Evolutionary conservation across 306 rosid species (phyloP), one percentile per base, ranked within the genome.

Genomic region (Cucumis cinereus): DNA sequence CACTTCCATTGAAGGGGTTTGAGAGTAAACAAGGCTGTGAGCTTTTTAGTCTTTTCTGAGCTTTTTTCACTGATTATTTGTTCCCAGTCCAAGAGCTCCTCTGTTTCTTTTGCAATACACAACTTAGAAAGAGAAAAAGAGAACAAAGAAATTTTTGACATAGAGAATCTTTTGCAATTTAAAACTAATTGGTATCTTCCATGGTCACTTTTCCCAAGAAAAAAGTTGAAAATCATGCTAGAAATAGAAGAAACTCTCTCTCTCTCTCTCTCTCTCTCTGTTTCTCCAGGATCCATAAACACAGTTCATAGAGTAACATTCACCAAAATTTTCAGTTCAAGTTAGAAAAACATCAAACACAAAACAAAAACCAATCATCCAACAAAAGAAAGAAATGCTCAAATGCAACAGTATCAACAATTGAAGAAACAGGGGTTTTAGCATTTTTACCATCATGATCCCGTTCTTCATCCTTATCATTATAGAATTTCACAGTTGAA

Each of bases 401-500:
- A 58, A 24, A 26, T 58, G 30, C 35, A 58, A 58, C 2, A 58
- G 64, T 58, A 7, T 10, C 55, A 56, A 22, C 2, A 22, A 14
- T 20, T 56, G 15, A 58, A 58, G 35, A 58, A 59, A 24, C 64
- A 24, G 12, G 43, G 52, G 52, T 38, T 67, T 67, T 19, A 4
- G 49, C 22, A 2, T 14, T 49, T 82, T 84, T 20, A 90, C 93
- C 83, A 16, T 78, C 61, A 45, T 75, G 74, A 55, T 76, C 38
- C 24, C 45, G 45, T 30, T 14, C 63, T 68, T 56, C 82, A 33
- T 58, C 78, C 2, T 28, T 10, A 28, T 86, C 82, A 22, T 73
- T 73, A 54, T 83, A 89, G 53, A 93, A 90, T 55, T 89, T 90
- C 15, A 57, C 50, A 0, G 95, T 84, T 0, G 98, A 89, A 72